Percentiles rank a stretch among this genome's conserved stretches.
phyloP scores from a whole-genome alignment of 495 filamentous ascomycete species.

The Neurospora sp. region DNA sequence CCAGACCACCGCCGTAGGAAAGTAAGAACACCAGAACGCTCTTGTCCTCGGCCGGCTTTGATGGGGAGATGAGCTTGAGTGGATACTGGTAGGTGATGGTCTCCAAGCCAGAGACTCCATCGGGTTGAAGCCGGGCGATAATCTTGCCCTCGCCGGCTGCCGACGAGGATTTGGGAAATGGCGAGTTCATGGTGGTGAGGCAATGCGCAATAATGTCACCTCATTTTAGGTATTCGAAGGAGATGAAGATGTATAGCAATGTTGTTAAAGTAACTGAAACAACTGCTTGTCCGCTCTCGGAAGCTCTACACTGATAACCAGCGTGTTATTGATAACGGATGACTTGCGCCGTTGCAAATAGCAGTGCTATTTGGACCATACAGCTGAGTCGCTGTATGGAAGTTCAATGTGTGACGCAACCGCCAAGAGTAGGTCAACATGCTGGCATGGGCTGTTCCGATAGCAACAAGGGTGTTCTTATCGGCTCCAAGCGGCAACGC shows the following conservation, averaged over 20 bases:
- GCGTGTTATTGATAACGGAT: not conserved
- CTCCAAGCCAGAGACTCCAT: slow-evolving; percentile 59
- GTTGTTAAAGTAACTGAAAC: not conserved
- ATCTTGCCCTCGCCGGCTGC: slow-evolving; percentile 70
- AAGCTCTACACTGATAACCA: not conserved
- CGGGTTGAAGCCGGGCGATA: slow-evolving; percentile 60
- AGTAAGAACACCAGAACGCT: slow-evolving; percentile 74
- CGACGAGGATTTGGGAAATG: slow-evolving; percentile 62
- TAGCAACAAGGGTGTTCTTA: not conserved
- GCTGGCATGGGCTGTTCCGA: not conserved
- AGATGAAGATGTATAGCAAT: not conserved
- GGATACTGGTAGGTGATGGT: slow-evolving; percentile 84
- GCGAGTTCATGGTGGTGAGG: slow-evolving; percentile 33
- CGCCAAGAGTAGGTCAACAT: not conserved
- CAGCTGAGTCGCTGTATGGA: not conserved
- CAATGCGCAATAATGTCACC: slow-evolving; percentile 2
- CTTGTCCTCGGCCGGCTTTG: slow-evolving; percentile 38
- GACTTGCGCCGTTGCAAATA: not conserved
- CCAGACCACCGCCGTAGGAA: slow-evolving; percentile 89
- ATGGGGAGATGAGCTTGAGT: slow-evolving; percentile 77
- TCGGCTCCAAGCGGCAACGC: not conserved
- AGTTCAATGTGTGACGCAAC: no score
- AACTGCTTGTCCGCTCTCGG: not conserved
- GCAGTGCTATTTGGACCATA: not conserved
- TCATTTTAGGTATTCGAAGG: slow-evolving; percentile 2